Conservation (phyloP, 371 early-diverging fungal species). For the Entomophthora muscae region DNA sequence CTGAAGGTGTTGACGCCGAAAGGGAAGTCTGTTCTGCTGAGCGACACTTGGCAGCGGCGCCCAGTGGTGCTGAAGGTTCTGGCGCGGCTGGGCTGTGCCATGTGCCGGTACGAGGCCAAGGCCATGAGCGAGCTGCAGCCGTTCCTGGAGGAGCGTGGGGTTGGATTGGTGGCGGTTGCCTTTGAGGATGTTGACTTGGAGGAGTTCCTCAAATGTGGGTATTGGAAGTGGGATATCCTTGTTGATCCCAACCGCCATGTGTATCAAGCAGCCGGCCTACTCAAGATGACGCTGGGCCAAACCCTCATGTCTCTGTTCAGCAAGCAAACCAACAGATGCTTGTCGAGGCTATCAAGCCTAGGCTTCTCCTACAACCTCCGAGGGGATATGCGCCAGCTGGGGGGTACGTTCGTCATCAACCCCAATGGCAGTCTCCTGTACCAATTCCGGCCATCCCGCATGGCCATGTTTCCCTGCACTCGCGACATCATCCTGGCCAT, state of each 20-base stretch:
- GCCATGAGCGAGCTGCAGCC: not conserved
- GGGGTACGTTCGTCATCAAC: constrained; percentile 1
- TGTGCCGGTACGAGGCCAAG: not conserved
- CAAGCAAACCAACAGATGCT: too few relatives aligned
- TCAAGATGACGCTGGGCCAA: too few relatives aligned
- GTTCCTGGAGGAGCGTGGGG: not conserved
- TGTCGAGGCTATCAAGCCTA: too few relatives aligned
- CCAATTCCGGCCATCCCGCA: not conserved
- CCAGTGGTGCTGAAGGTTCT: too few relatives aligned
- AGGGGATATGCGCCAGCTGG: not conserved
- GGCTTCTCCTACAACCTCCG: too few relatives aligned
- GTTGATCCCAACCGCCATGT: too few relatives aligned
- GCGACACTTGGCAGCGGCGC: not conserved
- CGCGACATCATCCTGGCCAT: not conserved
- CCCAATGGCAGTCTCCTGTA: not conserved
- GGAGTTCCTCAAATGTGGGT: too few relatives aligned
- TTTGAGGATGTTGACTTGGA: constrained; percentile 4
- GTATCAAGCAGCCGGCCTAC: too few relatives aligned
- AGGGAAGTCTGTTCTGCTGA: not conserved
- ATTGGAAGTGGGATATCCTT: too few relatives aligned
- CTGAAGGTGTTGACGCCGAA: not conserved
- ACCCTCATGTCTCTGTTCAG: too few relatives aligned
- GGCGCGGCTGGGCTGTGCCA: not conserved
- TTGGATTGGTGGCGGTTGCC: too few relatives aligned
- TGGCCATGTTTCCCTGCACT: not conserved